Base-by-base conservation (phyloP, 768 basidiomycete genomes). In the Phaffia australis region DNA sequence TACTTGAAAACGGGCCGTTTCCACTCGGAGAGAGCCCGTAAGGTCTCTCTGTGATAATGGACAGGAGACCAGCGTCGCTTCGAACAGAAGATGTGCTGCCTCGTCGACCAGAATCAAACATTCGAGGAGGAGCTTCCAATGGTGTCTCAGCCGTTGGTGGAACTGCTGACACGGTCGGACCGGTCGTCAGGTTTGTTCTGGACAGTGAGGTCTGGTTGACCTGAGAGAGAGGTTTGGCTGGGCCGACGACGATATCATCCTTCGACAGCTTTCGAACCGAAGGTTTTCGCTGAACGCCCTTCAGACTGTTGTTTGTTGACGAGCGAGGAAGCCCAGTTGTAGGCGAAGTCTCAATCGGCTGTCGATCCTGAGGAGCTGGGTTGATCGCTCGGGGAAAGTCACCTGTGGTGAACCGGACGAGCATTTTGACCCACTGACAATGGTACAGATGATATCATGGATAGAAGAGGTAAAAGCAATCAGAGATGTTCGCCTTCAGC, bases 391-490 rank as follows among this genome's bases (percentile, higher is more conserved):
- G 55, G n/a, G 52, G 48, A n/a, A 42, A 57, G 35, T 89, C 77
- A 46, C 89, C 89, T 9, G 84, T 82, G 67, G 88, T 88, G 75
- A 92, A 91, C 54, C 87, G 83, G 63, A 95, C 90, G 61, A 99
- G 84, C 69, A 89, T 85, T 66, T 89, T 86, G 30, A 99, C 92
- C 95, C 95, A 99, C 65, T 64, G 52, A 23, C 18, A 23, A 2
- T 27, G 29, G 4, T 46, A 11, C 42, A 54, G 18, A 1, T 1
- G 14, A 32, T 14, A 11, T 23, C 27, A 27, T 19, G 30, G 35
- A n/a, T n/a, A n/a, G 16, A 42, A 15, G 52, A 27, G 27, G 32
- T 42, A 21, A 2, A 54, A 46, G 4, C 29, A 23, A 51, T 21
- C 27, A n/a, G 27, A 32, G 56, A 23, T 23, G 6, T 42, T 42